phyloP scores from a whole-genome alignment of 148 eudicot genomes.

The Rhododendron ferrugineum region DNA sequence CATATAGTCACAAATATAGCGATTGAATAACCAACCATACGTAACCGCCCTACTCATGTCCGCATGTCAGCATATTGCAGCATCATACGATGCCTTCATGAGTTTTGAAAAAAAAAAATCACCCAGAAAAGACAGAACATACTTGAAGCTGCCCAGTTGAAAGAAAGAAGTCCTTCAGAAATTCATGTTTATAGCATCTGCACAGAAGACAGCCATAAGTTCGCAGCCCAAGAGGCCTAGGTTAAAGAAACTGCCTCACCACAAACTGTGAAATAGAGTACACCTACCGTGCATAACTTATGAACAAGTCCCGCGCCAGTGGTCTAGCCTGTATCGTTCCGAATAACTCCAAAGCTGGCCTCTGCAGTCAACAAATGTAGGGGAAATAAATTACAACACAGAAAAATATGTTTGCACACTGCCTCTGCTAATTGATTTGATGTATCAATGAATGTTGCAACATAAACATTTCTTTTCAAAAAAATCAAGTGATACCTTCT shows the following conservation, averaged over 20 bases:
- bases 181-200: slow-evolving; percentile 87
- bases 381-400: slow-evolving; percentile 2
- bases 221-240: background rate
- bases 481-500: background rate
- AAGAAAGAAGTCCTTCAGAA: slow-evolving; percentile 77
- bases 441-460: background rate
- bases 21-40: background rate
- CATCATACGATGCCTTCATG: background rate
- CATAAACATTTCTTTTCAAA: background rate
- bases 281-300: slow-evolving; percentile 65
- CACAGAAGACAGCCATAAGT: background rate
- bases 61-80: background rate
- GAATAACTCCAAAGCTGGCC: slow-evolving; percentile 76
- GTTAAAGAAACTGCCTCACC: background rate
- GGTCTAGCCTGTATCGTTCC: slow-evolving; percentile 81
- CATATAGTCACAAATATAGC: background rate
- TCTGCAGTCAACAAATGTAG: slow-evolving; percentile 34
- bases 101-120: background rate
- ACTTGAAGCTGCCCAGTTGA: slow-evolving; percentile 90
- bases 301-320: slow-evolving; percentile 77
- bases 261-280: background rate
- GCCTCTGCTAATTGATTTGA: background rate
- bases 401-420: background rate
- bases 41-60: background rate
- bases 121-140: slow-evolving; percentile 11